Evolutionary conservation across 2,329 filamentous ascomycete species (phyloP), one percentile per base, ranked within the genome.

Genomic region (Pyrenophora tritici-repentis): DNA sequence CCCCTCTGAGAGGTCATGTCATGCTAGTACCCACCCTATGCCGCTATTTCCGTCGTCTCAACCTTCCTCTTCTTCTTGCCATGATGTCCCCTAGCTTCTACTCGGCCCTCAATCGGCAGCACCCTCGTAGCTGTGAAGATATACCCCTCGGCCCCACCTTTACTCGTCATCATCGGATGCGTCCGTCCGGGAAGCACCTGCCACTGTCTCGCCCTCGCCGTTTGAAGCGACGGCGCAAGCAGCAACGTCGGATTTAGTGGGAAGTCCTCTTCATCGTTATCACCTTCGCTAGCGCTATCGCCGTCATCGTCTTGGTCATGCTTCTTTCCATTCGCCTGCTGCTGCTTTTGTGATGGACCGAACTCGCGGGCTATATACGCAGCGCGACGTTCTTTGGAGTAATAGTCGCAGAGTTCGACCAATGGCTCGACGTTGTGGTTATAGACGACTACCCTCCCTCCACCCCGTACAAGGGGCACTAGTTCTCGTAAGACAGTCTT

Each of bases 181-280:
- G 94, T 97, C 46, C 94, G 80, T 0, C 91, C 90, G 0, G 94
- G 94, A 39, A 99, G 74, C 2, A 97, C 92, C 77, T 99, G 94
- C 90, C 91, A 97, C 45, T 84, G 81, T 55, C 89, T 82, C 4
- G 89, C 86, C 12, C 90, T 81, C 40, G 87, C 89, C 2, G 87
- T 94, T 76, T 97, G 92, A 45, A 99, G 79, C 10, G 82, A 85
- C 1, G 90, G 86, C 0, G 87, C 90, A 0, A 97, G 81, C 3
- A 99, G 73, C 43, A 96, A 75, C 2, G 90, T 89, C 0, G 94
- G 94, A 69, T 99, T 94, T 12, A 97, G 73, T 0, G 91, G 89
- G 68, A 96, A 97, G 61, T 95, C 89, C 9, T 80, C 82, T 1
- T 69, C 66, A 7, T 72, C 66, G 4, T 66, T 56, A 2, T 56